Percentiles rank a stretch among this genome's conserved stretches.
These are phyloP conservation scores for Metarhizium rileyi DNA, from an alignment of 2,329 filamentous ascomycete genomes.

Conservation along the genomic window DNA sequence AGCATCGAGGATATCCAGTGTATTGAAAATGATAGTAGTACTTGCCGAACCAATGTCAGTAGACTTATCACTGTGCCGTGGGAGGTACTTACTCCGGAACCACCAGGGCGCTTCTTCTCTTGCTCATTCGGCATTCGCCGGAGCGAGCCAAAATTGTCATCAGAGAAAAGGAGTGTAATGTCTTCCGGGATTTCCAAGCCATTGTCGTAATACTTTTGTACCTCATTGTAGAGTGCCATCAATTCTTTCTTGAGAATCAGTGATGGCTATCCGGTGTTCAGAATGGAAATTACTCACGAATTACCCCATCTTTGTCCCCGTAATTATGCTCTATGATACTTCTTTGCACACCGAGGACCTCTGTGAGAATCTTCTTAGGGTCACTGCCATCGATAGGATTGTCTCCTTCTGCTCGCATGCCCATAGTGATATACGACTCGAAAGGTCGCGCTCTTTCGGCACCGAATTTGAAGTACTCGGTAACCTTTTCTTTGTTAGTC, in stretches of 20 bases:
- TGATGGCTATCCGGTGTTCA: neutral
- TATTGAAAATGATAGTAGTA: conserved; percentile 50
- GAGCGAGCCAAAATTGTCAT: conserved; percentile 54
- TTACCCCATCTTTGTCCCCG: conserved; percentile 30
- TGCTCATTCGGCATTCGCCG: conserved; percentile 43
- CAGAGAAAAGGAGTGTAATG: conserved; percentile 51
- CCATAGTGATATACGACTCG: conserved; percentile 48
- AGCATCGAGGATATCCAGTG: conserved; percentile 49
- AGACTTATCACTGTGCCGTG: conserved; percentile 9
- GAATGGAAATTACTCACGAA: conserved; percentile 19
- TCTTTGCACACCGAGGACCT: conserved; percentile 45
- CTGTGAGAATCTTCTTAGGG: conserved; percentile 40
- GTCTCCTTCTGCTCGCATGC: conserved; percentile 52
- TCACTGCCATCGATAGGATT: conserved; percentile 39
- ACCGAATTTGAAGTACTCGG: conserved; percentile 47
- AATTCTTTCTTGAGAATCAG: conserved; percentile 32
- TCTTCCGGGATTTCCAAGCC: conserved; percentile 51
- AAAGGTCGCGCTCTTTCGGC: conserved; percentile 42
- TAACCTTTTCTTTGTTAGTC: conserved; percentile 44
- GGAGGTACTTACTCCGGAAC: conserved; percentile 38
- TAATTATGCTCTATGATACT: conserved; percentile 43
- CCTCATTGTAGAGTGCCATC: conserved; percentile 57
- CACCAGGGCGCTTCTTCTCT: conserved; percentile 42
- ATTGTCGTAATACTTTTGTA: conserved; percentile 51
- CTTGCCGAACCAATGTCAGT: conserved; percentile 15